phyloP scores from a whole-genome alignment of 2,329 filamentous ascomycete species.

The Clarireedia hainanense region DNA sequence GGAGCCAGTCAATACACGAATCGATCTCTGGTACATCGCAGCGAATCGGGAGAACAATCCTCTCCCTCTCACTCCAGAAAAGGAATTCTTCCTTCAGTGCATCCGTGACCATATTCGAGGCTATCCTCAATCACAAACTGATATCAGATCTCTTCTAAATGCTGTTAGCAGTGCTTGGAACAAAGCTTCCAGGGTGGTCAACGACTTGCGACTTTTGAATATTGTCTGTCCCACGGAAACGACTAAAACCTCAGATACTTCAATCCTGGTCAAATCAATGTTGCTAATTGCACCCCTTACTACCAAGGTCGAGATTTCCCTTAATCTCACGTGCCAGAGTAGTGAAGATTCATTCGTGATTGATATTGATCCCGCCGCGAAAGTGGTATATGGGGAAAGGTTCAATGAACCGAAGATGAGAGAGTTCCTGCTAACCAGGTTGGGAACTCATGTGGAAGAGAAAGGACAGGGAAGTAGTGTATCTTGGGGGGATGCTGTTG shows the following conservation, averaged over 20 bases:
- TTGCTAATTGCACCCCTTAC: slow-evolving; percentile 56
- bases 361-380: slow-evolving; percentile 44
- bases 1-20: slow-evolving; percentile 39
- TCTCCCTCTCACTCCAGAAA: slow-evolving; percentile 52
- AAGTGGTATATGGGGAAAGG: slow-evolving; percentile 67
- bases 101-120: slow-evolving; percentile 61
- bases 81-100: slow-evolving; percentile 67
- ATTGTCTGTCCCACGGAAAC: slow-evolving; percentile 58
- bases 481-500: slow-evolving; percentile 47
- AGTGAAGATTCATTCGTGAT: slow-evolving; percentile 46
- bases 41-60: slow-evolving; percentile 46
- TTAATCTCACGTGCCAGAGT: slow-evolving; percentile 45
- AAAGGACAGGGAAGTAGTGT: slow-evolving; percentile 31
- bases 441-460: slow-evolving; percentile 31
- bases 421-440: slow-evolving; percentile 57
- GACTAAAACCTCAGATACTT: slow-evolving; percentile 55
- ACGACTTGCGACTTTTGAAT: slow-evolving; percentile 54
- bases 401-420: slow-evolving; percentile 69
- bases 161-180: slow-evolving; percentile 60
- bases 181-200: slow-evolving; percentile 48
- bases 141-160: slow-evolving; percentile 48
- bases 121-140: slow-evolving; percentile 49
- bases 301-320: slow-evolving; percentile 59
- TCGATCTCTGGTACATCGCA: slow-evolving; percentile 65
- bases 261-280: slow-evolving; percentile 51